Evolutionary conservation across 805 yeast species (phyloP), one percentile per base, ranked within the genome.

Genomic region (Spathaspora boniae): DNA sequence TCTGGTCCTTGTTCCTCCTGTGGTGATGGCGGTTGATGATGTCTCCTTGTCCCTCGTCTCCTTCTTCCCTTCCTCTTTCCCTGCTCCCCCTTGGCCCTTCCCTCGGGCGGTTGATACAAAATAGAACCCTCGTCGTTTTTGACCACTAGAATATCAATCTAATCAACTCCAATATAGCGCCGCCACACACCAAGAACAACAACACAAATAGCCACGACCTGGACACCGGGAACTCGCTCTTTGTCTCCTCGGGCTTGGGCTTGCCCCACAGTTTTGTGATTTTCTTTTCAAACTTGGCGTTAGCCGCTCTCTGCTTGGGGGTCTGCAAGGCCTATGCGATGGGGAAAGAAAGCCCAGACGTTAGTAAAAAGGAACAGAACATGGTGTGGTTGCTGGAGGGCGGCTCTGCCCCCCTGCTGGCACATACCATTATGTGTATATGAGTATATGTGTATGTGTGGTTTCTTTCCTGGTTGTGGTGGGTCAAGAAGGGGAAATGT

Each of bases 241-340:
- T 65, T n/a, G 29, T 26, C 28, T 53, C 52, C 28, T 47, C 58
- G 9, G 64, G 56, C 49, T 75, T 78, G 31, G 82, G 76, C 65
- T 82, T 82, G 37, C 96, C 96, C 68, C 76, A 80, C 56, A 81
- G 80, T 45, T 73, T 72, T 51, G 79, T 84, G 46, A 81, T 79
- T 49, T 70, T 73, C 60, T 81, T 84, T 50, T 84, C 86, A 59
- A 80, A 91, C 57, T 81, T 85, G 51, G 74, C 76, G 60, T 89
- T 89, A n/a, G 95, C 96, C 36, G 76, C 69, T 63, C 89, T 82
- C 65, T 89, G 96, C 51, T 75, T 80, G 39, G 93, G 89, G 16
- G 96, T 83, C 71, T 88, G 96, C 21, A 70, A 52, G 43, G 85
- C 86, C 89, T 69, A 12, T 19, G 9, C 12, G 11, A 22, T 11